Conservation (phyloP, 2,329 filamentous ascomycete genomes). For the Claviceps africana region DNA sequence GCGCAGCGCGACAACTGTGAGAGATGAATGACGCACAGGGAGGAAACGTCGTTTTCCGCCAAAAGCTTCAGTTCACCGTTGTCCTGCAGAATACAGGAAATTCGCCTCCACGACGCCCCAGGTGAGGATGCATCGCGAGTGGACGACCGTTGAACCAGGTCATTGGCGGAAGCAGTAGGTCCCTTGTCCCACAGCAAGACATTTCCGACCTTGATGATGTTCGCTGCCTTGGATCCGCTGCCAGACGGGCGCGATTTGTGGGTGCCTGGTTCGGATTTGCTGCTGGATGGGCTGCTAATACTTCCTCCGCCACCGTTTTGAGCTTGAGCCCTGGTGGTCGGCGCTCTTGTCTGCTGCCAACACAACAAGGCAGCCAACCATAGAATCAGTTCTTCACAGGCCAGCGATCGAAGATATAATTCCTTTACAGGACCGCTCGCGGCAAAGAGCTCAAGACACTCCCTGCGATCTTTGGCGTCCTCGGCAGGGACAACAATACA, state of each 20-base stretch:
- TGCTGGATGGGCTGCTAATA: constrained; percentile 15
- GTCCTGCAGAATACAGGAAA: constrained; percentile 87
- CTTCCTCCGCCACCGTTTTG: constrained; percentile 24
- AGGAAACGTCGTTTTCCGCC: constrained; percentile 67
- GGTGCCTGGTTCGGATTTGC: constrained; percentile 26
- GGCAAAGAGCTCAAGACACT: constrained; percentile 39
- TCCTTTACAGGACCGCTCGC: constrained; percentile 38
- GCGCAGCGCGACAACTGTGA: constrained; percentile 80
- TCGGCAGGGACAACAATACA: constrained; percentile 52
- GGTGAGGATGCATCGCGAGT: constrained; percentile 40
- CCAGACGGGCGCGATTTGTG: constrained; percentile 25
- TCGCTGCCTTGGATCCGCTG: constrained; percentile 27
- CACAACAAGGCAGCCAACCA: constrained; percentile 72
- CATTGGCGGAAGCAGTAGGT: constrained; percentile 36
- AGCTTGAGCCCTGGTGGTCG: constrained; percentile 39
- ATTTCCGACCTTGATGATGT: constrained; percentile 91
- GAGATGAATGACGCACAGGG: constrained; percentile 73
- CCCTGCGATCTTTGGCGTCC: constrained; percentile 27
- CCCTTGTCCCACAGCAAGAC: constrained; percentile 85
- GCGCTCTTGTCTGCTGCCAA: constrained; percentile 63
- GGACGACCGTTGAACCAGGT: constrained; percentile 43
- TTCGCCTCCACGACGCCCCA: constrained; percentile 61
- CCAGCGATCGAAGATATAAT: constrained; percentile 50
- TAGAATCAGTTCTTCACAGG: constrained; percentile 54
- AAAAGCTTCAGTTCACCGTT: constrained; percentile 89